Conservation (phyloP, 1,284 basidiomycete species). For the Hypsizygus ulmarius region DNA sequence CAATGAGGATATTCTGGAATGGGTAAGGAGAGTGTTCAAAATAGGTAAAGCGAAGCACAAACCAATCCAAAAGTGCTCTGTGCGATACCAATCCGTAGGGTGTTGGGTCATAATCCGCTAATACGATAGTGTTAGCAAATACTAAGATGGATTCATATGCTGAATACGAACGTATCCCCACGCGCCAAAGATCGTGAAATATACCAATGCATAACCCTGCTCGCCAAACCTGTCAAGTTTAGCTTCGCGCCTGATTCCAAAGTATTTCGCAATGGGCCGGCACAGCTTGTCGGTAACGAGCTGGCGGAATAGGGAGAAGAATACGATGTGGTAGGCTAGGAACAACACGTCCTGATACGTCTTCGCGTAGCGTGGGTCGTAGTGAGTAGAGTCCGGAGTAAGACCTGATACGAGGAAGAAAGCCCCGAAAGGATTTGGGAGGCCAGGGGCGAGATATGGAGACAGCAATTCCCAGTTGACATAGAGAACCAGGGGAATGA, state of each 20-base stretch:
- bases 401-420: constrained; percentile 78
- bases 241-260: constrained; percentile 63
- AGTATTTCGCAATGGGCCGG: constrained; percentile 66
- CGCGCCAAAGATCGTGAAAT: constrained; percentile 69
- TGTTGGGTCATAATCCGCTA: constrained; percentile 85
- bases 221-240: constrained; percentile 88
- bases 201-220: constrained; percentile 85
- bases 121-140: constrained; percentile 6
- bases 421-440: constrained; percentile 73
- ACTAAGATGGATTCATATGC: background rate
- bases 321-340: constrained; percentile 83
- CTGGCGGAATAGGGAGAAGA: constrained; percentile 92
- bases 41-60: constrained; percentile 17
- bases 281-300: constrained; percentile 69
- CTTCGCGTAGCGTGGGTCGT: constrained; percentile 72
- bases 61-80: constrained; percentile 83
- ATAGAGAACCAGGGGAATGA: constrained; percentile 72
- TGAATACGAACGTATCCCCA: constrained; percentile 76
- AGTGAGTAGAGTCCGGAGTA: constrained; percentile 49
- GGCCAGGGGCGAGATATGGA: constrained; percentile 45
- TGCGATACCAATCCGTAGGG: constrained; percentile 89
- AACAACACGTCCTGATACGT: constrained; percentile 81
- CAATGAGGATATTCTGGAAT: constrained; percentile 79
- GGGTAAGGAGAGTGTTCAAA: constrained; percentile 1
- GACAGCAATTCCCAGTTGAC: constrained; percentile 64